Evolutionary conservation across 805 yeast genomes (phyloP).

Genomic region (Clavispora asparagi): DNA sequence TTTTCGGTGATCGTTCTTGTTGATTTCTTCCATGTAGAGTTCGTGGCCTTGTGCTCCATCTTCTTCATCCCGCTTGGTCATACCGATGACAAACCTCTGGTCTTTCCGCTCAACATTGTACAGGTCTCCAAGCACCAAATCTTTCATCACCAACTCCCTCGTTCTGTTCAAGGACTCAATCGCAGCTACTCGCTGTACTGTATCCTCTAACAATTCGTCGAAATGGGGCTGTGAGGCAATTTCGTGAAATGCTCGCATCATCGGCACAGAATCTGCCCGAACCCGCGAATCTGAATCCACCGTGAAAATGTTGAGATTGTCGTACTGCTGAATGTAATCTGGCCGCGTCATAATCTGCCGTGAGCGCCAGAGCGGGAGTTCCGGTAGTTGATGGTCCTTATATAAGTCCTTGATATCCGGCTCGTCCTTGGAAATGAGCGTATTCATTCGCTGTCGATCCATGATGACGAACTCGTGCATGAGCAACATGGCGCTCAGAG

Average conservation of each 20-base stretch:
- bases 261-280: conserved; percentile 76
- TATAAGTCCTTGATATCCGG: conserved; percentile 11
- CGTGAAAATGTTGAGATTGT: conserved; percentile 72
- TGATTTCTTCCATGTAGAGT: conserved; percentile 18
- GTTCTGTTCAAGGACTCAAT: conserved; percentile 78
- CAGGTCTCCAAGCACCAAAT: conserved; percentile 49
- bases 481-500: conserved; percentile 67
- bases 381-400: conserved; percentile 56
- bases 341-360: conserved; percentile 82
- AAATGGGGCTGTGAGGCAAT: conserved; percentile 69
- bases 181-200: conserved; percentile 62
- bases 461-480: conserved; percentile 68
- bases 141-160: conserved; percentile 68
- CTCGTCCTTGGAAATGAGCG: conserved; percentile 13
- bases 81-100: conserved; percentile 5
- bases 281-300: conserved; percentile 70
- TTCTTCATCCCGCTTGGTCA: conserved; percentile 12
- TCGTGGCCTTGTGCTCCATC: conserved; percentile 21
- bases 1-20: conserved; percentile 12
- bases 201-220: conserved; percentile 58
- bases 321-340: conserved; percentile 72
- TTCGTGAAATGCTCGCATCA: conserved; percentile 87
- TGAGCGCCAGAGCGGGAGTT: conserved; percentile 77
- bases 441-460: conserved; percentile 40
- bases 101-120: conserved; percentile 27